Evolutionary conservation across 345 rosid genomes (phyloP).

Genomic region (Iberis pinnata): DNA sequence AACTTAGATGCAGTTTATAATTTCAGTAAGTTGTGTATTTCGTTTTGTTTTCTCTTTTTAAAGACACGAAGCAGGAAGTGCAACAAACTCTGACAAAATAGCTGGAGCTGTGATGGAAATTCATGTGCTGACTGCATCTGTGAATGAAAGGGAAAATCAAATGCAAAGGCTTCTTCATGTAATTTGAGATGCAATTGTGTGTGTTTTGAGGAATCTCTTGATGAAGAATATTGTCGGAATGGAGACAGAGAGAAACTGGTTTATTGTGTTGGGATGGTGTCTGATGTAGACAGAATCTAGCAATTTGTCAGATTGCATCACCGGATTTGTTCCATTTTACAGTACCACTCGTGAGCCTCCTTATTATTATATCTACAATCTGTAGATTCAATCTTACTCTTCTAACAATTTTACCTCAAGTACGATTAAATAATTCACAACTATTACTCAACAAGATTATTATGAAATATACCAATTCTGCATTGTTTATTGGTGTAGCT

Average conservation of each 20-base stretch:
- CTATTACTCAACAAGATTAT: conserved; percentile 1
- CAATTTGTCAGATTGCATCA: conserved; percentile 30
- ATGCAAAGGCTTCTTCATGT: conserved; percentile 12
- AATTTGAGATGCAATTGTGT: not conserved
- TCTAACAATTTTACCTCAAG: not conserved
- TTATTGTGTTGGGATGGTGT: conserved; percentile 28
- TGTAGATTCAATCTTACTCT: too few species aligned
- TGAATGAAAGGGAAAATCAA: not conserved
- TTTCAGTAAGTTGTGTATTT: too few species aligned
- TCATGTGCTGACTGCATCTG: too few species aligned
- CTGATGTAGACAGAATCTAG: conserved; percentile 31
- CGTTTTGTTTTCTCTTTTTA: too few species aligned
- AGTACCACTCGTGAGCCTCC: conserved; percentile 35
- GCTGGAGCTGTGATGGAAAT: too few species aligned
- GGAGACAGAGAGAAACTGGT: conserved; percentile 23
- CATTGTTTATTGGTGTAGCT: too few species aligned
- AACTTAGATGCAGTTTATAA: too few species aligned
- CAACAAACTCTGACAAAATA: too few species aligned
- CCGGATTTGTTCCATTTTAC: conserved; percentile 33
- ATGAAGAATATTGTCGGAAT: conserved; percentile 21
- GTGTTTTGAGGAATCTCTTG: conserved; percentile 20
- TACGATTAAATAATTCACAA: not conserved
- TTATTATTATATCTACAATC: not conserved
- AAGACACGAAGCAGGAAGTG: too few species aligned
- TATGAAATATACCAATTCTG: conserved; percentile 8